Base-by-base conservation (phyloP, 257 asterid species). In the Vinca minor region DNA sequence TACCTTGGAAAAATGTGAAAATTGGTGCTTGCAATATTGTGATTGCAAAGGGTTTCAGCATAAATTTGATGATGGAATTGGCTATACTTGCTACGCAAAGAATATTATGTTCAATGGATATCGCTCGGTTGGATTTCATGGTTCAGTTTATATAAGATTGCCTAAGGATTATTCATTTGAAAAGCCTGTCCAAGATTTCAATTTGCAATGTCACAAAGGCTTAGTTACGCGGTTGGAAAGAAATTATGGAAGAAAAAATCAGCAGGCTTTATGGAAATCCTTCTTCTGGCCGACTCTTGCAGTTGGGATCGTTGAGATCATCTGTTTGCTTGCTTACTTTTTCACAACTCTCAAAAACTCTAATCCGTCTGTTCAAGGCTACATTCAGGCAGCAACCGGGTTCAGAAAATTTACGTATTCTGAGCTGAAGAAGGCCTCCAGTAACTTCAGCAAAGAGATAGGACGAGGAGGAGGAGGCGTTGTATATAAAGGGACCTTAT, bases 391-490 rank as follows among this genome's bases (percentile, higher is more conserved):
- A 23, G 69, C 64, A 0, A 45, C 70, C 0, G 78, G 82, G 20
- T 81, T 81, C 73, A 70, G 76, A 68, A 68, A 59, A 63, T 78
- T 78, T 47, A 73, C 68, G 2, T 82, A 74, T 25, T 66, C 64
- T 1, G 79, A 76, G 77, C 79, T 79, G 2, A 79, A 76, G 32
- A 69, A 63, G 62, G 82, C 84, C 11, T 28, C 84, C 1, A 20
- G 38, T 2, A 69, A 74, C 66, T 78, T 81, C 75, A 71, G 69
- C 0, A 64, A 71, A 35, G 84, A 81, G 38, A 68, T 78, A 14
- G 87, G 82, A 7, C 69, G 71, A 45, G 80, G 87, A 38, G 76
- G 78, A 15, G 62, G 72, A 8, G 78, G 87, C 0, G 59, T 76
- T 25, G 82, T 81, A 6, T 81, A 78, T 41, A 77, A 70, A 70